A percentile compares a stretch with the other conserved stretches of the same genome.
Conservation (phyloP, 164 flowering plant species). For the Akebia trifoliata region DNA sequence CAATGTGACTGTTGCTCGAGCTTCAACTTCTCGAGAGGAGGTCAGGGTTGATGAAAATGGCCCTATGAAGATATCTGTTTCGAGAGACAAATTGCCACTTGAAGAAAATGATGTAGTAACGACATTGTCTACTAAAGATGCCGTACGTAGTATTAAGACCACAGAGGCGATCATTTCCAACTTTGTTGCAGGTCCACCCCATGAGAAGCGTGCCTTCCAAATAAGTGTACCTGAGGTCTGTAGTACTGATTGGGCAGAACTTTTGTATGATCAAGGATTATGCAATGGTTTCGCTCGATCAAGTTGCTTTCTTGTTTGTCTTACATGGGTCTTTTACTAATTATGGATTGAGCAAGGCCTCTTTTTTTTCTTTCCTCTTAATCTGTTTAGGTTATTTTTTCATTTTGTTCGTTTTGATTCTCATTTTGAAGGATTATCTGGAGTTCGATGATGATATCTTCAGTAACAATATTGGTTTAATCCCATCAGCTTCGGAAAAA, state of each 20-base stretch:
- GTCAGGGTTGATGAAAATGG: conserved; percentile 39
- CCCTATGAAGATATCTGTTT: conserved; percentile 11
- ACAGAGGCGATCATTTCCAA: conserved; percentile 18
- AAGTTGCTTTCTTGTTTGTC: too few species aligned
- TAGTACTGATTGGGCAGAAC: conserved; percentile 5
- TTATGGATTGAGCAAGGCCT: too few species aligned
- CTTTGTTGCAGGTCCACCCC: conserved; percentile 21
- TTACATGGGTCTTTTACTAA: too few species aligned
- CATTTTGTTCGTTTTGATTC: too few species aligned
- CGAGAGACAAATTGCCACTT: conserved; percentile 12
- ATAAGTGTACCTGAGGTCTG: conserved; percentile 94
- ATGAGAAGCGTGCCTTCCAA: conserved; percentile 54
- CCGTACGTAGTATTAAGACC: conserved; percentile 11
- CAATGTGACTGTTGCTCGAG: conserved; percentile 14
- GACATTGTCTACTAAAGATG: conserved; percentile 15
- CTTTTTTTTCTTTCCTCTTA: too few species aligned
- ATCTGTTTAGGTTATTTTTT: too few species aligned
- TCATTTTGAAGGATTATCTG: conserved; percentile 45
- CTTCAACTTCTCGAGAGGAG: conserved; percentile 18
- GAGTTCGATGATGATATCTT: conserved; percentile 63
- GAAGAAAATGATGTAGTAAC: conserved; percentile 17
- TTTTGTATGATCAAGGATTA: too few species aligned
- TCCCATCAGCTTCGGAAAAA: conserved; percentile 16
- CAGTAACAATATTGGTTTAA: conserved; percentile 22
- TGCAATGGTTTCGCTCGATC: too few species aligned